Base-by-base conservation (phyloP, 2,329 filamentous ascomycete species). In the Ceratocystis papillata region DNA sequence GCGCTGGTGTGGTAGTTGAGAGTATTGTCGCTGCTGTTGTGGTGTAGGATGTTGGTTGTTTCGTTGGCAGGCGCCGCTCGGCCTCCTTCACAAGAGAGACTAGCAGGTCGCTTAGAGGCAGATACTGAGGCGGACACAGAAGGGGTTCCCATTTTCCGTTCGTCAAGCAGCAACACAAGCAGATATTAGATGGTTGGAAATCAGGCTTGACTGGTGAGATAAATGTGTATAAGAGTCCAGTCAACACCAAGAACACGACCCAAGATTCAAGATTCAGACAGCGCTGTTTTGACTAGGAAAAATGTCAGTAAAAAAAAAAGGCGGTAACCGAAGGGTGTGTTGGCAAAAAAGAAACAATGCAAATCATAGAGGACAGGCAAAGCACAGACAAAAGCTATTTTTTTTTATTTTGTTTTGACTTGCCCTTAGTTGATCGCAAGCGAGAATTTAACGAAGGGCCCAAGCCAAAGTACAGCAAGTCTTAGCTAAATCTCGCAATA, bases 1-100 rank as follows among this genome's bases (percentile, higher is more conserved):
- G 12, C 41, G 41, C 25, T 61, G 30, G 63, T 64, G 33, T 69
- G 68, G 57, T 69, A 69, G 66, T 62, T 64, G 22, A 62, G 41
- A 10, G 20, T 50, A 45, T 61, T 41, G 45, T 48, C 55, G 45
- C 25, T 44, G 45, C 15, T 30, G 30, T 33, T 59, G 55, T 37
- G 55, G 8, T 59, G 55, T 1, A 66, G 41, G 37, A 69, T 67
- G 37, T 59, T 64, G 25, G 68, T 69, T 25, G 65, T 67, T 63
- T 69, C 68, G 48, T 67, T 55, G 46, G 64, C 66, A 12, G 44
- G 59, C 37, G 60, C 50, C 17, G 28, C 55, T 59, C 25, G 28
- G 20, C 48, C 48, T 17, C 67, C 64, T 10, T 48, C 37, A 33
- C 59, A 53, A 62, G 33, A 41, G 25, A 55, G 28, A 60, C 46